These are phyloP conservation scores for Suhomyces bolitotheri DNA, from an alignment of 1,139 yeast species.

Conservation along the genomic window DNA sequence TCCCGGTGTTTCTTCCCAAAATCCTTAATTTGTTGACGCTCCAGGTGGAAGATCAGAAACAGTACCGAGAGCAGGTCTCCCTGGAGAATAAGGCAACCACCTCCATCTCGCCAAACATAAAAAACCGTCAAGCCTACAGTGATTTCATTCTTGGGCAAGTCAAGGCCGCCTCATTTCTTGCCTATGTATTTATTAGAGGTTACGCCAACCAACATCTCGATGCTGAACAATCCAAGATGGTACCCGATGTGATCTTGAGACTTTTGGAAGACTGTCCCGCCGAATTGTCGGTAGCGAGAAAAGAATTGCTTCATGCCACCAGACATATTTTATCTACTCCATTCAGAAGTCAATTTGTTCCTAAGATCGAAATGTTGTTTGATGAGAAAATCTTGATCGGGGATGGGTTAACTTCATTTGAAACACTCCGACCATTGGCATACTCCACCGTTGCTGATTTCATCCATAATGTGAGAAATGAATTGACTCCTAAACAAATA, in stretches of 20 bases:
- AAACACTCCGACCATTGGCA: conserved; percentile 85
- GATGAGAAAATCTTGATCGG: conserved; percentile 90
- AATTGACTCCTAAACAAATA: conserved; percentile 78
- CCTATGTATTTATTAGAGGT: conserved; percentile 86
- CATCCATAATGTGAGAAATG: conserved; percentile 87
- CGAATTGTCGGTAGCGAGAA: conserved; percentile 89
- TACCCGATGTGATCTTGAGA: conserved; percentile 86
- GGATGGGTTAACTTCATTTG: conserved; percentile 87
- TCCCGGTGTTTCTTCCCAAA: conserved; percentile 79
- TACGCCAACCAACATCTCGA: conserved; percentile 67
- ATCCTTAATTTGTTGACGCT: conserved; percentile 72
- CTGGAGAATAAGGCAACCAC: conserved; percentile 56
- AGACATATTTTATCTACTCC: conserved; percentile 92
- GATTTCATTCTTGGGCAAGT: conserved; percentile 95
- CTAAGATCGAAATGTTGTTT: conserved; percentile 80
- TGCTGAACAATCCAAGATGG: conserved; percentile 61
- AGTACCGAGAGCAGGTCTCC: conserved; percentile 58
- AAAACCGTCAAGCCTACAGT: conserved; percentile 76
- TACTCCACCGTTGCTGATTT: conserved; percentile 96
- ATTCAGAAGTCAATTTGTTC: conserved; percentile 76
- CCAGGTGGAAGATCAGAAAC: conserved; percentile 60
- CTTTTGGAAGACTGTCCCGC: conserved; percentile 94
- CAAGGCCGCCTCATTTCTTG: conserved; percentile 92
- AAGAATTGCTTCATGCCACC: conserved; percentile 90
- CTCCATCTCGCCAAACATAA: conserved; percentile 62